Base-by-base conservation (phyloP, 345 rosid genomes). In the Hypericum androsaemum region DNA sequence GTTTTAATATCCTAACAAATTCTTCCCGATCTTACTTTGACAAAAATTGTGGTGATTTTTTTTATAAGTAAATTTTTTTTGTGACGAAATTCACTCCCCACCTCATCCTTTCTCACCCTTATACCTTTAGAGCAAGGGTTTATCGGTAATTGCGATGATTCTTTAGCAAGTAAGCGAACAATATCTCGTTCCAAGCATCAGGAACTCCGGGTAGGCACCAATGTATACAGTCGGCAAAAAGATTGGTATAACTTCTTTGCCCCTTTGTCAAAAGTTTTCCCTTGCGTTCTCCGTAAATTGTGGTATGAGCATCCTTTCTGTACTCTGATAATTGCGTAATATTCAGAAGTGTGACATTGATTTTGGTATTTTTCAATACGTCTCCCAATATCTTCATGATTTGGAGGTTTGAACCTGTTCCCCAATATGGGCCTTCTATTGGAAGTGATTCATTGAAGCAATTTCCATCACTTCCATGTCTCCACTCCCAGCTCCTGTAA, bases 121-220 rank as follows among this genome's bases (percentile, higher is more conserved):
- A n/a, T n/a, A n/a, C n/a, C n/a, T n/a, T n/a, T n/a, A n/a, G n/a
- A n/a, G n/a, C n/a, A n/a, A n/a, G n/a, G n/a, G n/a, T n/a, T n/a
- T n/a, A n/a, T n/a, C n/a, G n/a, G n/a, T n/a, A 47, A 16, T 63
- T 78, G 41, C 22, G 73, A 60, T 84, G 74, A 45, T 57, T 69
- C 6, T 70, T 74, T 43, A 84, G 63, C 73, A 86, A 74, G 71
- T 82, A 71, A 7, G 98, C 82, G 12, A 73, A 90, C 65, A 86
- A 63, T 60, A 89, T 89, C 67, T 86, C 74, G 65, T 89, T 86
- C 95, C 95, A 83, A 8, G 92, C 74, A 71, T 90, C 96, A 53
- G 92, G 92, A 55, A 86, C 82, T 59, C 96, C 95, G 9, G 96
- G 95, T 70, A 90, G 79, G 66, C 96, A 84, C 98, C 98, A 90